phyloP scores from a whole-genome alignment of 805 yeast species.

The Yamadazyma kitorensis region DNA sequence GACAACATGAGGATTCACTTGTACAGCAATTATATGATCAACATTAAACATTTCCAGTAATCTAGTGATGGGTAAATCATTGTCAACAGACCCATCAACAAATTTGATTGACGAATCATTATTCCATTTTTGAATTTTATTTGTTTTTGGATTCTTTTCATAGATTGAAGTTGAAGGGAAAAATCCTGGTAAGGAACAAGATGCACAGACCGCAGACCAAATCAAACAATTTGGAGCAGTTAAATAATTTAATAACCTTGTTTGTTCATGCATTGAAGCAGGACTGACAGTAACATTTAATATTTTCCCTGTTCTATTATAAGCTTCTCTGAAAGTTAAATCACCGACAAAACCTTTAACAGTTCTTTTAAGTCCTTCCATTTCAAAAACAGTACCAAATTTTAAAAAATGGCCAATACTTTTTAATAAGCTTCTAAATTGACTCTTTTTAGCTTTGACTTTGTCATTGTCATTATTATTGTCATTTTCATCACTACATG shows the following conservation, averaged over 20 bases:
- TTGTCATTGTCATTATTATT: slow-evolving; percentile 2
- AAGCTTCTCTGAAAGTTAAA: slow-evolving; percentile 90
- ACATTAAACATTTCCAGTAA: slow-evolving; percentile 96
- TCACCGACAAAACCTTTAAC: slow-evolving; percentile 82
- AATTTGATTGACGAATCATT: slow-evolving; percentile 69
- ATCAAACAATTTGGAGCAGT: slow-evolving; percentile 80
- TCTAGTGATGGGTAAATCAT: slow-evolving; percentile 87
- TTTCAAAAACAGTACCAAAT: slow-evolving; percentile 89
- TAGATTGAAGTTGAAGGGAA: slow-evolving; percentile 83
- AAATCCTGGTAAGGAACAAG: slow-evolving; percentile 91
- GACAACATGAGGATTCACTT: slow-evolving; percentile 94
- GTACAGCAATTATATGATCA: slow-evolving; percentile 95
- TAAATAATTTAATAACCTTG: slow-evolving; percentile 72
- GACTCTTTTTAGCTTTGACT: slow-evolving; percentile 23
- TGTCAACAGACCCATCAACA: slow-evolving; percentile 95
- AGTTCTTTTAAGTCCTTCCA: slow-evolving; percentile 63
- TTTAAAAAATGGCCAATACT: slow-evolving; percentile 59
- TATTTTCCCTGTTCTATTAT: slow-evolving; percentile 90
- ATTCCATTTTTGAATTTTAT: slow-evolving; percentile 77
- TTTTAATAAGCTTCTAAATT: slow-evolving; percentile 46
- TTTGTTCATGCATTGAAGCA: slow-evolving; percentile 87
- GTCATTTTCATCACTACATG: slow-evolving; percentile 40
- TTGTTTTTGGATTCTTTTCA: slow-evolving; percentile 77
- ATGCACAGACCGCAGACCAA: slow-evolving; percentile 90
- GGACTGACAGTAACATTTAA: slow-evolving; percentile 92